A percentile compares a stretch with the other conserved stretches of the same genome.
Conservation (phyloP, 73 alveolate species). For the Paraurostyla sp. region DNA sequence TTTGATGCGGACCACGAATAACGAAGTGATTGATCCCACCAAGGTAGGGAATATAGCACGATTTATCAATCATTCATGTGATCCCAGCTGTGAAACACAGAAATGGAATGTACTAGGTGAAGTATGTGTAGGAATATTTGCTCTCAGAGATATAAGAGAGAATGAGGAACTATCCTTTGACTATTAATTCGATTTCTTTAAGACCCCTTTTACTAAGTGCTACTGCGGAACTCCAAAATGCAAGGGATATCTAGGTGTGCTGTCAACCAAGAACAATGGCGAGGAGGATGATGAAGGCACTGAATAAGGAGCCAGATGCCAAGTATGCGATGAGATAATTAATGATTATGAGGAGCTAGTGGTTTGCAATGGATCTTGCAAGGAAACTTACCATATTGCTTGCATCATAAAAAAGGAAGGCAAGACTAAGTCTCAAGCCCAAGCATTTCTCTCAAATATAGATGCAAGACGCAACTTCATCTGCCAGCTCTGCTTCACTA, state of each 20-base stretch:
- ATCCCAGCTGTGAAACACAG: slow-evolving; percentile 98
- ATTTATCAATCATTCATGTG: slow-evolving; percentile 98
- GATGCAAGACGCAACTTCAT: slow-evolving; percentile 8
- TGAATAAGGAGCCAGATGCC: too few relatives aligned
- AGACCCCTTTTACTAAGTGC: slow-evolving; percentile 96
- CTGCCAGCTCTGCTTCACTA: not conserved
- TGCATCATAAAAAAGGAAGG: slow-evolving; percentile 40
- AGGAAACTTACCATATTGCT: slow-evolving; percentile 14
- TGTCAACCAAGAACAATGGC: not conserved
- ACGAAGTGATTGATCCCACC: slow-evolving; percentile 98
- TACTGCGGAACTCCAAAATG: slow-evolving; percentile 96
- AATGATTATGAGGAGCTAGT: slow-evolving; percentile 9
- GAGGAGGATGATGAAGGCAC: slow-evolving; percentile 75
- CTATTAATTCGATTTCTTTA: slow-evolving; percentile 95
- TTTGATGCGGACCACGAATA: slow-evolving; percentile 90
- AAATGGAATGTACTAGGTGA: slow-evolving; percentile 98
- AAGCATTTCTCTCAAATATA: not conserved
- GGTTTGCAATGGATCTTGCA: slow-evolving; percentile 28
- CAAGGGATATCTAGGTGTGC: slow-evolving; percentile 94
- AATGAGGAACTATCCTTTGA: slow-evolving; percentile 98
- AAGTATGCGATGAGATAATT: not conserved
- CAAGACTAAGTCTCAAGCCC: not conserved
- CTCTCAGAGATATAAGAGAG: slow-evolving; percentile 93
- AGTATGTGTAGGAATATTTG: slow-evolving; percentile 97
- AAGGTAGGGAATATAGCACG: slow-evolving; percentile 97